These are phyloP conservation scores for Trifolium pratense DNA, from an alignment of 306 rosid species.

Conservation along the genomic window DNA sequence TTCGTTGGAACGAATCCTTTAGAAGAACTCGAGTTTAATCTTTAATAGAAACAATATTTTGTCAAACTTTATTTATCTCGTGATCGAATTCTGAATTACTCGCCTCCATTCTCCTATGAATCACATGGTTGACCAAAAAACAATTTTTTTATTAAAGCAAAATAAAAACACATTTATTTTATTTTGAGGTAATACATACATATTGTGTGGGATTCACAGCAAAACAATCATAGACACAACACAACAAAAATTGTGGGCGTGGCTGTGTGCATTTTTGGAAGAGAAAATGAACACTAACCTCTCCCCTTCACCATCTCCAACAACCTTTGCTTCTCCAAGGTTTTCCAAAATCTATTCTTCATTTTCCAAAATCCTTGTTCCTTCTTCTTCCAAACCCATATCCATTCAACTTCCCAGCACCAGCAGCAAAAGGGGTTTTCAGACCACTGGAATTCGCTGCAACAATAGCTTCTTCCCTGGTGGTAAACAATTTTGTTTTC, in stretches of 20 bases:
- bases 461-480: slow-evolving; percentile 56
- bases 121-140: too few relatives aligned
- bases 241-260: not conserved
- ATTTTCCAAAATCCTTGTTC: slow-evolving; percentile 37
- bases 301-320: slow-evolving; percentile 48
- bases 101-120: too few relatives aligned
- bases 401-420: slow-evolving; percentile 33
- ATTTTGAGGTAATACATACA: too few relatives aligned
- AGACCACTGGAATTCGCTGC: slow-evolving; percentile 48
- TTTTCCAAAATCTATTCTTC: slow-evolving; percentile 42
- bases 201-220: slow-evolving; percentile 8
- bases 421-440: slow-evolving; percentile 40
- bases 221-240: slow-evolving; percentile 16
- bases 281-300: slow-evolving; percentile 60
- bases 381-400: slow-evolving; percentile 37
- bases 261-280: slow-evolving; percentile 3
- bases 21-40: too few relatives aligned
- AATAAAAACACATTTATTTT: too few relatives aligned
- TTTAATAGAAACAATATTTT: too few relatives aligned
- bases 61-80: too few relatives aligned
- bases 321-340: slow-evolving; percentile 30
- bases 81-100: too few relatives aligned
- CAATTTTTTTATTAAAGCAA: too few relatives aligned
- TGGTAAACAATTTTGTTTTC: slow-evolving; percentile 46
- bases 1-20: too few relatives aligned